Base-by-base conservation (phyloP, 345 rosid genomes). In the Citrus inodora region DNA sequence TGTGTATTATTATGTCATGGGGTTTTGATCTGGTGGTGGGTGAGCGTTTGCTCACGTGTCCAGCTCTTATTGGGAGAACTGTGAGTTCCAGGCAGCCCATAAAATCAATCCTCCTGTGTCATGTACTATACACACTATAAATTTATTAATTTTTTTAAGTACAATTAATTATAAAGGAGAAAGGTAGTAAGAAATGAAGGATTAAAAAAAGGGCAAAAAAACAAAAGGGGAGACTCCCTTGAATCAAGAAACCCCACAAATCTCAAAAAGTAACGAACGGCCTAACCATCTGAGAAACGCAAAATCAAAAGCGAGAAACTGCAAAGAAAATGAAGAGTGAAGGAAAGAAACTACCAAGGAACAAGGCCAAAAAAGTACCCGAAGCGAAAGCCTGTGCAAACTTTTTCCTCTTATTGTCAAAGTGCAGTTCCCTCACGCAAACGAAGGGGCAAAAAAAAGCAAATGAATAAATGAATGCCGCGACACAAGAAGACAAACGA, bases 341-440 rank as follows among this genome's bases (percentile, higher is more conserved):
- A 78, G 76, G 64, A 78, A 78, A 28, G 76, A 71, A 78, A 78
- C 81, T 71, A 17, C 65, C 65, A 9, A 24, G 8, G 60, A 37
- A 40, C 25, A 40, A 21, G 24, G 40, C 48, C 68, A 79, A 73
- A 55, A 67, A 67, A 40, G 32, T 22, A 48, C 48, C 46, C 22
- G 63, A 72, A 56, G 21, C 6, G 0, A 48, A 42, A 42, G n/a
- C 16, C 28, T 71, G 55, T 17, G 37, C 0, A 46, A 42, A 11
- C 42, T 19, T 67, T 65, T 24, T 32, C n/a, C 32, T 28, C 32
- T 38, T 64, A 27, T 64, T 79, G 77, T 73, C 77, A 73, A 79
- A 73, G 73, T 35, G 48, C 58, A 79, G 71, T 19, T 64, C 73
- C 73, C 68, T 79, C 77, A 79, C 82, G 82, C 82, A 79, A 73